phyloP scores from a whole-genome alignment of 345 rosid genomes.

The Lepidium didymum region DNA sequence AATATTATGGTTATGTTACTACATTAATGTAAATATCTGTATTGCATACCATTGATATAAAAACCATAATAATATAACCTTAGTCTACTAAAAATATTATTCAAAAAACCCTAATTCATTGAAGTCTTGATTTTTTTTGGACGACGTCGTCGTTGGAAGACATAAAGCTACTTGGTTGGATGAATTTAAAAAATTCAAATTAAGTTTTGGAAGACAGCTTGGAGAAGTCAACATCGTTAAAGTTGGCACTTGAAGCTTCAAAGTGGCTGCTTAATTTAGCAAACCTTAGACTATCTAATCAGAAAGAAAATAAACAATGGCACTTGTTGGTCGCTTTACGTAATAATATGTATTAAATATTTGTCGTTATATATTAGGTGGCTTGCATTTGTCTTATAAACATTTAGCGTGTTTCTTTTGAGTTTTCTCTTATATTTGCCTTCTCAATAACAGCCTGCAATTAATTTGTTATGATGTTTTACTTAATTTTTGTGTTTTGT shows the following conservation, averaged over 20 bases:
- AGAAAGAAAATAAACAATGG: not conserved
- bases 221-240: constrained; percentile 7
- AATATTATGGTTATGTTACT: too few species aligned
- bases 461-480: constrained; percentile 8
- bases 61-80: too few species aligned
- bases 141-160: constrained; percentile 14
- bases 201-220: constrained; percentile 24
- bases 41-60: too few species aligned
- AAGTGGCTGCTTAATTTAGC: constrained; percentile 19
- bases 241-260: constrained; percentile 18
- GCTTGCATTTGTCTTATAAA: constrained; percentile 6
- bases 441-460: not conserved
- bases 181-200: constrained; percentile 23
- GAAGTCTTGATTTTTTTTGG: not conserved
- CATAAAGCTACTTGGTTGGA: constrained; percentile 25
- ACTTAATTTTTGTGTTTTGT: not conserved
- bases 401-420: constrained; percentile 23
- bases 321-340: constrained; percentile 10
- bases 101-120: not conserved
- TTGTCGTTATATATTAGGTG: constrained; percentile 19
- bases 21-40: too few species aligned
- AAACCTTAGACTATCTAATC: not conserved
- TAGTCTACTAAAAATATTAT: not conserved
- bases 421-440: not conserved
- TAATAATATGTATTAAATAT: not conserved